Base-by-base conservation (phyloP, 306 rosid genomes). In the Fragaria nilgerrensis region DNA sequence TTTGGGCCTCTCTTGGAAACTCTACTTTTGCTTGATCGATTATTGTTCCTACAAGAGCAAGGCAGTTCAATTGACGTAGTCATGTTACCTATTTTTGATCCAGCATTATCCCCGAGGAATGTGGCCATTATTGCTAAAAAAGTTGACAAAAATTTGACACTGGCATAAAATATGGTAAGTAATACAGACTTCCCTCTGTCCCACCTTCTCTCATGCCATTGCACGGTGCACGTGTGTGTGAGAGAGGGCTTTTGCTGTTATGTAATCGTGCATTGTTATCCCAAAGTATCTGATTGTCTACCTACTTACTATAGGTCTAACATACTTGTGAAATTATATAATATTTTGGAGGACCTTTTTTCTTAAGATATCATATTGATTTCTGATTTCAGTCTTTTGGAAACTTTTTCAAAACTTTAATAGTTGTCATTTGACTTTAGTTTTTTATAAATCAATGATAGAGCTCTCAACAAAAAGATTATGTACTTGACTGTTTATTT, bases 1-100 rank as follows among this genome's bases (percentile, higher is more conserved):
- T 75, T 95, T 41, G 96, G 97, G 63, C 96, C 98, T 50, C 87
- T 94, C 74, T 77, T 94, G 82, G 98, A 94, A 84, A 94, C 96
- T 41, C 86, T 87, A 68, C 79, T 92, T 86, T 87, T 94, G 84
- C 98, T 94, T 34, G 98, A 95, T 85, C 86, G 98, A 82, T 69
- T 95, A 63, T 77, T 92, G 84, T 91, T 89, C 86, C 96, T 95
- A 74, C 96, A 92, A 78, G 97, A 90, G 87, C 93, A 88, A 80
- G 97, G 87, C 34, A 78, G 82, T 77, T 82, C 82, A 8, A 53
- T 90, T 82, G 97, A 95, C 85, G 90, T 85, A 39, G 45, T 72
- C 74, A 48, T 92, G 85, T 73, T 90, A 50, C 95, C 96, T 19
- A 82, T 95, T 82, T 95, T 95, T 85, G 83, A 92, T 77, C 96